Evolutionary conservation across 495 filamentous ascomycete species (phyloP).

Genomic region (Neurospora tetrasperma): DNA sequence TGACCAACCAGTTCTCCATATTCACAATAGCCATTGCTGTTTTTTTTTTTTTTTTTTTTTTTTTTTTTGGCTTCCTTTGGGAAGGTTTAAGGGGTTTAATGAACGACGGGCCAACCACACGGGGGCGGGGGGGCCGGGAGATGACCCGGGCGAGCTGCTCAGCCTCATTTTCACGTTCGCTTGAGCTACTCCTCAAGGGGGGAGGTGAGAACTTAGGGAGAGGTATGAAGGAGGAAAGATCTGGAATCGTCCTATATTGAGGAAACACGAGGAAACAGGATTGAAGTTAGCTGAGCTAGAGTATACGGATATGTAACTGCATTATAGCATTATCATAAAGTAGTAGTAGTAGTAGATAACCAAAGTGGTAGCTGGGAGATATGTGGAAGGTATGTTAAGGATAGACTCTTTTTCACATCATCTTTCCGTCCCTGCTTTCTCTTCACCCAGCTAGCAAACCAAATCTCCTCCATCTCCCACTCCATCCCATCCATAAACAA

Average conservation of each 20-base stretch:
- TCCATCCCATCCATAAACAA: not conserved
- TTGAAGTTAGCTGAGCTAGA: not conserved
- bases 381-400: not conserved
- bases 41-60: too few relatives aligned
- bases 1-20: not conserved
- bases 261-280: not conserved
- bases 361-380: not conserved
- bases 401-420: not conserved
- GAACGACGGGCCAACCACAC: not conserved
- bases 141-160: not conserved
- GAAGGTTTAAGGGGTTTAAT: not conserved
- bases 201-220: not conserved
- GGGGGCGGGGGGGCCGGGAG: not conserved
- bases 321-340: not conserved
- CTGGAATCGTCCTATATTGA: not conserved
- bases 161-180: not conserved
- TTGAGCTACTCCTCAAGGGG: not conserved
- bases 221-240: not conserved
- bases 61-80: not conserved
- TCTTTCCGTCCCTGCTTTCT: not conserved
- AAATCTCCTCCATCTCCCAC: not conserved
- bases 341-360: not conserved
- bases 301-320: not conserved
- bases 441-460: not conserved
- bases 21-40: not conserved